A percentile compares a stretch with the other conserved stretches of the same genome.
These are phyloP conservation scores for Penicillium cataractarum DNA, from an alignment of 495 filamentous ascomycete species.

Conservation along the genomic window DNA sequence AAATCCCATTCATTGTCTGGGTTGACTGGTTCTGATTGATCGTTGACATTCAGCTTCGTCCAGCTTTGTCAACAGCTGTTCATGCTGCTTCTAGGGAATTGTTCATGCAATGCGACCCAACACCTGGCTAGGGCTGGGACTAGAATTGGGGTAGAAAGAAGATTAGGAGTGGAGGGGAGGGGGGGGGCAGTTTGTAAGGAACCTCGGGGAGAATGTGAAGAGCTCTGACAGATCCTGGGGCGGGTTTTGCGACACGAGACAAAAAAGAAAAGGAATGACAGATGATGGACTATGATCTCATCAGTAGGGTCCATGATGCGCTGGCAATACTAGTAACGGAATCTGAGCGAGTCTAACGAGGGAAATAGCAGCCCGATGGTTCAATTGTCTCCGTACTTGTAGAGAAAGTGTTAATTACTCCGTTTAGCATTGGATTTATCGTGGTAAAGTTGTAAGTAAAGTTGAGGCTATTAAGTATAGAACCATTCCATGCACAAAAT, in stretches of 20 bases:
- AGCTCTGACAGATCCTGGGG: neutral
- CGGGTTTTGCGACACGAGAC: neutral
- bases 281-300: slow-evolving; percentile 3
- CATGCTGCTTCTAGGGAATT: slow-evolving; percentile 17
- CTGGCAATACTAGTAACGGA: neutral
- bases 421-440: neutral
- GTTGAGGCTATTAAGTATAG: no score
- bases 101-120: slow-evolving; percentile 47
- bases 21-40: neutral
- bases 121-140: neutral
- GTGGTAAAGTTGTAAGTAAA: neutral
- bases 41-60: no score
- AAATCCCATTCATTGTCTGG: neutral
- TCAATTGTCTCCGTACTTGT: neutral
- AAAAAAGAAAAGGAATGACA: neutral
- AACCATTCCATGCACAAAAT: neutral
- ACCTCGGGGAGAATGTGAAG: neutral
- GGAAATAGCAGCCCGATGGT: neutral
- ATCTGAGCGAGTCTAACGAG: neutral
- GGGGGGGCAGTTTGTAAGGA: no score
- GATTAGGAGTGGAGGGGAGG: neutral
- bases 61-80: neutral
- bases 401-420: neutral
- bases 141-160: neutral
- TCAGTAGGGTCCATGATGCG: slow-evolving; percentile 3